Evolutionary conservation across 768 basidiomycete species (phyloP).

Genomic region (Boletus subparvulus): DNA sequence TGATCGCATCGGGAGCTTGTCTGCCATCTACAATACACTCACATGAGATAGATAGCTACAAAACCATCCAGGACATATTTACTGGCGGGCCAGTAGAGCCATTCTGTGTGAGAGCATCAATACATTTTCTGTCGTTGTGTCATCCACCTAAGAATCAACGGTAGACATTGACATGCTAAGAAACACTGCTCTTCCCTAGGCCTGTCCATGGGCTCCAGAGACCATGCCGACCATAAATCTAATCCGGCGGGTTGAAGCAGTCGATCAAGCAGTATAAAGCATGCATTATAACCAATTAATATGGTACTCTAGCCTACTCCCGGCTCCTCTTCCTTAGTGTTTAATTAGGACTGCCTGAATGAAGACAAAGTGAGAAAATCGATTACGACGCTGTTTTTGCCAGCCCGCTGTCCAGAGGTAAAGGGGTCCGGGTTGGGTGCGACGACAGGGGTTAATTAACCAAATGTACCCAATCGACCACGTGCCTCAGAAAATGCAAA

Average conservation of each 20-base stretch:
- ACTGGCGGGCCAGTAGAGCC: background rate
- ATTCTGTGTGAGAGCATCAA: background rate
- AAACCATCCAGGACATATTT: background rate
- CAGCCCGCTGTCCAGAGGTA: background rate
- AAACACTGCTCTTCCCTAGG: background rate
- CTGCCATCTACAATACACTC: background rate
- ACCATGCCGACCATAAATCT: background rate
- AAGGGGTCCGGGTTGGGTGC: too few relatives aligned
- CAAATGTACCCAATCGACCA: conserved; percentile 1
- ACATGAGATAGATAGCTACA: too few relatives aligned
- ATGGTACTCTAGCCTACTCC: background rate
- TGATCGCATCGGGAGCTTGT: background rate
- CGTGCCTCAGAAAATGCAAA: conserved; percentile 9
- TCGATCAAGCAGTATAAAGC: background rate
- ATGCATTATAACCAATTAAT: background rate
- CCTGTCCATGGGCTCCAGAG: background rate
- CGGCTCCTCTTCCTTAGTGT: background rate
- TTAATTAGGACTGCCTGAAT: background rate
- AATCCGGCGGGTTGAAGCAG: background rate
- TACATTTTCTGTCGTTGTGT: background rate
- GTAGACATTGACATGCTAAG: background rate
- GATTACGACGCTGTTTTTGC: background rate
- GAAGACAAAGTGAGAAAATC: background rate
- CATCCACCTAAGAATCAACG: too few relatives aligned
- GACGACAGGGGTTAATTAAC: conserved; percentile 9